Evolutionary conservation across 2,329 filamentous ascomycete genomes (phyloP).

Genomic region (Cladosporium cucumerinum): DNA sequence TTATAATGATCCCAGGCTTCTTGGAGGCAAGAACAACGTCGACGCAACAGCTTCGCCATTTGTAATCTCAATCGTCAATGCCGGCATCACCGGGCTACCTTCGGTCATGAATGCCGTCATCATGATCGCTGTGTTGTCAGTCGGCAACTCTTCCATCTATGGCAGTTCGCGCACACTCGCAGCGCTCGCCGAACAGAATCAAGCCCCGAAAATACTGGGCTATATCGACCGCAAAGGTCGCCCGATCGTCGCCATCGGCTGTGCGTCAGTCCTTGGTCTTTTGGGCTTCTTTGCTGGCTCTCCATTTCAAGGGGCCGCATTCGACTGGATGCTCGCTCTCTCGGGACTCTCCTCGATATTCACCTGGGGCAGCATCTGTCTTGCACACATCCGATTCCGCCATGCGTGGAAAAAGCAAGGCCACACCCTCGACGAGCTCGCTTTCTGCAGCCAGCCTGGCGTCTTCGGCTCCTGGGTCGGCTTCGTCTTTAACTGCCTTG

Average conservation of each 20-base stretch:
- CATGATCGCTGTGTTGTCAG: slow-evolving; percentile 57
- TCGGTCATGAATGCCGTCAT: slow-evolving; percentile 67
- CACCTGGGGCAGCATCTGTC: slow-evolving; percentile 80
- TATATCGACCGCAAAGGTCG: slow-evolving; percentile 74
- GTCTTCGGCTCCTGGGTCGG: slow-evolving; percentile 62
- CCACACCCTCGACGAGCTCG: slow-evolving; percentile 62
- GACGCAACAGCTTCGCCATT: slow-evolving; percentile 56
- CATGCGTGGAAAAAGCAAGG: slow-evolving; percentile 67
- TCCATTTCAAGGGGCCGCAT: slow-evolving; percentile 57
- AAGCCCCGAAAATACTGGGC: slow-evolving; percentile 56
- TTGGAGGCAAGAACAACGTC: slow-evolving; percentile 35
- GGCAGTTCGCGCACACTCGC: slow-evolving; percentile 80
- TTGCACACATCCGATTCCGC: slow-evolving; percentile 91
- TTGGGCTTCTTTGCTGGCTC: slow-evolving; percentile 74
- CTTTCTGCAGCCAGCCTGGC: slow-evolving; percentile 56
- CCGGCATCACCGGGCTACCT: slow-evolving; percentile 59
- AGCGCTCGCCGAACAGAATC: slow-evolving; percentile 71
- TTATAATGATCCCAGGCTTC: slow-evolving; percentile 34
- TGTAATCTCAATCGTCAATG: slow-evolving; percentile 61
- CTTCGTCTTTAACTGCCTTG: slow-evolving; percentile 50
- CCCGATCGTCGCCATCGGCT: slow-evolving; percentile 67
- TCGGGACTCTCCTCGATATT: slow-evolving; percentile 72
- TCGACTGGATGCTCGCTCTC: slow-evolving; percentile 76
- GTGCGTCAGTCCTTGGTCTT: slow-evolving; percentile 67
- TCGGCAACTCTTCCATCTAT: slow-evolving; percentile 54